These are phyloP conservation scores for Endogone sp. DNA, from an alignment of 192 early-diverging fungal genomes.

Conservation along the genomic window DNA sequence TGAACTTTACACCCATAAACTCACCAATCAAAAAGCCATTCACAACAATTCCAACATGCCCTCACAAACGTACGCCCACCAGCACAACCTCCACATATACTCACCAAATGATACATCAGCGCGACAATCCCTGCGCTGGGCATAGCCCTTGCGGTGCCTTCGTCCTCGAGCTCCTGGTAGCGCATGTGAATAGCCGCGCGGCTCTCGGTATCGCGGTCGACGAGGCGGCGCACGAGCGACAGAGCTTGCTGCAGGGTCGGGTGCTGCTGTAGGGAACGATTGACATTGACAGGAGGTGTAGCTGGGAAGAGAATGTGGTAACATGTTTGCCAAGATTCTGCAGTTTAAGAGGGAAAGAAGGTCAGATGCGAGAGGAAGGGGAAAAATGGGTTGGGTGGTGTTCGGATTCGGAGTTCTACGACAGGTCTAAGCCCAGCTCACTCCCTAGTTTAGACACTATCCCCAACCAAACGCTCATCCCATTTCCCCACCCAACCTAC, in stretches of 20 bases:
- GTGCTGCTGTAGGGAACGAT: not conserved
- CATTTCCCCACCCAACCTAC: too few species aligned
- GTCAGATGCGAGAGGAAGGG: not conserved
- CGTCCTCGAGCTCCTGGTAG: conserved; percentile 37
- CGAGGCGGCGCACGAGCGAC: conserved; percentile 7
- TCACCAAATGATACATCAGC: conserved; percentile 29
- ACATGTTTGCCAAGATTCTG: not conserved
- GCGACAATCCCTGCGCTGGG: conserved; percentile 36
- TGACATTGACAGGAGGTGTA: not conserved
- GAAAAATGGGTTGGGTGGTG: too few species aligned
- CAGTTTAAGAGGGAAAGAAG: not conserved
- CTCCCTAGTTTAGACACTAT: too few species aligned
- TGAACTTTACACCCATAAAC: too few species aligned
- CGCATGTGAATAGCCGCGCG: conserved; percentile 32
- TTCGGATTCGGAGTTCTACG: too few species aligned
- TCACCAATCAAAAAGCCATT: too few species aligned
- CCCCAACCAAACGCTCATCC: too few species aligned
- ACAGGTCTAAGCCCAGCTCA: too few species aligned
- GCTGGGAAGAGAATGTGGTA: too few species aligned
- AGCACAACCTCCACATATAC: too few species aligned
- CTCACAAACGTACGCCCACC: too few species aligned
- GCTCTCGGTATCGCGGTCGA: conserved; percentile 20
- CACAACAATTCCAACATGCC: too few species aligned
- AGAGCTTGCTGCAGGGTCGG: not conserved
- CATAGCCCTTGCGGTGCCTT: conserved; percentile 37